Base-by-base conservation (phyloP, 2,329 filamentous ascomycete genomes). In the Ambrosiella beaveri region DNA sequence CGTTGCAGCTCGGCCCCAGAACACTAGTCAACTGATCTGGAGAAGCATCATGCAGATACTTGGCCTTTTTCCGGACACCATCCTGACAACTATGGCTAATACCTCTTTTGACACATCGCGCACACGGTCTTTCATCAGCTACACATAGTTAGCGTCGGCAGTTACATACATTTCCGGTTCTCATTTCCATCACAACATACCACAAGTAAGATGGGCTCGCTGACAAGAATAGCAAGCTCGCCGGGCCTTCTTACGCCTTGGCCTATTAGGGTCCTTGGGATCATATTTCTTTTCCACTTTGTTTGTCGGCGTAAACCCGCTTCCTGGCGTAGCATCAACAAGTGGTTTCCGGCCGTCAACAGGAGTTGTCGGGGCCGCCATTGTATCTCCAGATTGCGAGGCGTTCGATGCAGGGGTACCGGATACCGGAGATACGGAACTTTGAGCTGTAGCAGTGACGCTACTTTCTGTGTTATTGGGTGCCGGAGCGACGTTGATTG, bases 211-310 rank as follows among this genome's bases (percentile, higher is more conserved):
- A 78, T 98, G 93, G 62, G 93, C 93, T 71, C 91, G 80, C 73
- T 98, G 93, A 71, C 93, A 98, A 63, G 93, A 91, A 79, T 86
- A 95, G 71, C 93, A 98, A 59, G 93, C 93, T 69, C 93, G 80
- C 64, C 91, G 81, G 41, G 93, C 93, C 78, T 98, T 98, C 76
- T 97, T 98, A 66, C 93, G 81, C 64, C 90, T 79, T 15, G 93
- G 91, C 61, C 93, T 82, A 66, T 85, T 77, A 59, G 91, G 90
- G 69, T 98, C 93, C 71, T 97, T 97, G 59, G 89, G 81, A 73
- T 87, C 78, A 68, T 82, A 77, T 71, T 84, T 85, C 71, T 85
- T 86, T 71, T 82, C 69, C 65, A 79, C 75, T 59, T 71, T 71
- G 62, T 70, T 74, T 59, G 71, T 71, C 62, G 71, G 72, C 11